Evolutionary conservation across 805 yeast genomes (phyloP), one percentile per base, ranked within the genome.

Genomic region (Yamadazyma olivae): DNA sequence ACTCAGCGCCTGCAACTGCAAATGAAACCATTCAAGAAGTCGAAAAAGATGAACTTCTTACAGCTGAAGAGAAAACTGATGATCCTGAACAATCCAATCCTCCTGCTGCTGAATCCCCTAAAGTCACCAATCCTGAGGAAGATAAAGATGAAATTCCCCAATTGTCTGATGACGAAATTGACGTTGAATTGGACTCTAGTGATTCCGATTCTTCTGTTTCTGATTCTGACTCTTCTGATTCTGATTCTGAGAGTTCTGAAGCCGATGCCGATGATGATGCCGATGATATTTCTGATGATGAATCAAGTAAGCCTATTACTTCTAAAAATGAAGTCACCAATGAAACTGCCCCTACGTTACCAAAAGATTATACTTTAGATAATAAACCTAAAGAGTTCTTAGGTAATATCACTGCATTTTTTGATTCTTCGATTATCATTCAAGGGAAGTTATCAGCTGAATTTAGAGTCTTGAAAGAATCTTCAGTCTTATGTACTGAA

Each of bases 361-460:
- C 96, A 0, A 76, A 70, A 9, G 86, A 72, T 38, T 85, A 81
- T 45, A 52, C 49, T 10, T 71, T 91, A 16, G 73, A 72, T 1
- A 59, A 61, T 5, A 80, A 88, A 2, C 80, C 83, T 0, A 74
- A 90, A 10, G 85, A 86, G 44, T 72, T 69, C 18, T 69, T 89
- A 14, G 99, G 99, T 3, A 67, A 64, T 5, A 64, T 91, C 5
- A 70, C 73, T 7, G 79, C 81, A 0, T 64, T 83, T 7, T 89
- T 87, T 6, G 95, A 88, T 27, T 71, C 70, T 36, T 81, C 83
- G 39, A 74, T 84, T 1, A 74, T 93, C 5, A 68, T 93, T 17
- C 78, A 79, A 48, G 93, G 95, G 0, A 61, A 62, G 10, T 58
- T 71, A 1, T 85, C 96, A 2, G 98, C 95, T 9, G 97, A 93